A percentile compares a stretch with the other conserved stretches of the same genome.
phyloP scores from a whole-genome alignment of 1,139 yeast genomes.

The Candida pseudoviswanathii region DNA sequence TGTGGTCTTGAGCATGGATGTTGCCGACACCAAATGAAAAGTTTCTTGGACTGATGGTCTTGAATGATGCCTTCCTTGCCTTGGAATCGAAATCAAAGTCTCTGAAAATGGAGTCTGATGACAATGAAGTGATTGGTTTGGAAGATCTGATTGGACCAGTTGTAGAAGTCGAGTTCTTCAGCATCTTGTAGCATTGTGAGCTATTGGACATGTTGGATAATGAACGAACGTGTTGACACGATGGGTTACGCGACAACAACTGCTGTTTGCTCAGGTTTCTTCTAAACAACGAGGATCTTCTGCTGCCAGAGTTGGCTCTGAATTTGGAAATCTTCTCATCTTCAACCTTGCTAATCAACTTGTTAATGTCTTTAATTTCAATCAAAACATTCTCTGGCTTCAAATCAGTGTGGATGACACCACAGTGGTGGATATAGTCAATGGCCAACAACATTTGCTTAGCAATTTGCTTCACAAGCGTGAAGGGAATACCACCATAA shows the following conservation, averaged over 20 bases:
- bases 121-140: conserved; percentile 29
- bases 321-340: conserved; percentile 27
- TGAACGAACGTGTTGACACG: conserved; percentile 12
- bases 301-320: conserved; percentile 12
- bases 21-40: conserved; percentile 6
- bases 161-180: conserved; percentile 24
- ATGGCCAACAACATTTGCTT: conserved; percentile 41
- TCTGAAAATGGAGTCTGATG: conserved; percentile 24
- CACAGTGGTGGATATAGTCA: conserved; percentile 45
- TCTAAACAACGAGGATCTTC: conserved; percentile 11
- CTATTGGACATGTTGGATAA: conserved; percentile 14
- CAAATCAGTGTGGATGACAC: conserved; percentile 47
- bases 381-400: conserved; percentile 48
- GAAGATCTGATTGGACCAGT: conserved; percentile 29
- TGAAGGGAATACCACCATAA: conserved; percentile 39
- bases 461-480: conserved; percentile 39
- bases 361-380: conserved; percentile 42
- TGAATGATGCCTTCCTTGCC: conserved; percentile 9
- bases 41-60: conserved; percentile 12
- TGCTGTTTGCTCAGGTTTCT: conserved; percentile 8
- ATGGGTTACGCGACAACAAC: conserved; percentile 1
- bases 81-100: conserved; percentile 17
- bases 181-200: conserved; percentile 21
- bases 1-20: background rate
- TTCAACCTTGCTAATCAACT: conserved; percentile 35